Conservation (phyloP, 208 protist species). For the Crithidia fasciculata region DNA sequence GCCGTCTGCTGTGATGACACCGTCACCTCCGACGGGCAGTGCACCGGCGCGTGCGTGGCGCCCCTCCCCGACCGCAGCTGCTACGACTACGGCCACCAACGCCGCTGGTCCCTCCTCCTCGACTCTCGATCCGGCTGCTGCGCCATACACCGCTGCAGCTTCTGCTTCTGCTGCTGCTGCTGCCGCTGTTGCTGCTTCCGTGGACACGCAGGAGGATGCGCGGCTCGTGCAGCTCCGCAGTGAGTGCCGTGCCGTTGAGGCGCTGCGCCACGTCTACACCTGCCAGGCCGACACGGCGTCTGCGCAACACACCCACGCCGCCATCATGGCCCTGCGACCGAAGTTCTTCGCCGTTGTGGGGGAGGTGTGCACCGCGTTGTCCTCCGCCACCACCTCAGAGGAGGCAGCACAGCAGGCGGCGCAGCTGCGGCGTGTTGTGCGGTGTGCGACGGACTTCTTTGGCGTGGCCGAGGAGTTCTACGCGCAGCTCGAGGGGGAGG, state of each 20-base stretch:
- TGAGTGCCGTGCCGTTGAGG: constrained; percentile 5
- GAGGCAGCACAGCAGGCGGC: neutral
- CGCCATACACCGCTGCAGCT: neutral
- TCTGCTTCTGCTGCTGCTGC: neutral
- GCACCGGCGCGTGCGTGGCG: constrained; percentile 12
- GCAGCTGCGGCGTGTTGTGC: constrained; percentile 22
- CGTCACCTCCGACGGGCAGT: neutral
- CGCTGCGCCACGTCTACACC: constrained; percentile 16
- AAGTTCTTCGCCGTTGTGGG: constrained; percentile 4
- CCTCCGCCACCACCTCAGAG: neutral
- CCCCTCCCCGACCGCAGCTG: neutral
- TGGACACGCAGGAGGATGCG: constrained; percentile 8
- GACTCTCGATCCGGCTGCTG: neutral
- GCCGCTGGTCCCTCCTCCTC: neutral
- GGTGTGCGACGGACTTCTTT: constrained; percentile 32
- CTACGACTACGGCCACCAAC: neutral
- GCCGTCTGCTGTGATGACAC: neutral
- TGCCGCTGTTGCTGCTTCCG: neutral
- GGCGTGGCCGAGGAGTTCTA: constrained; percentile 48
- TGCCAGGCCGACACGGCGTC: constrained; percentile 4
- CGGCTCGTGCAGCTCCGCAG: constrained; percentile 14
- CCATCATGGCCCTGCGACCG: constrained; percentile 23
- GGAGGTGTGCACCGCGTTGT: constrained; percentile 7
- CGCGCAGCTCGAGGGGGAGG: constrained; percentile 29
- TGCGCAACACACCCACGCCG: constrained; percentile 16